Evolutionary conservation across 208 protist genomes (phyloP), one percentile per base, ranked within the genome.

Genomic region (Acanthamoeba triangularis): DNA sequence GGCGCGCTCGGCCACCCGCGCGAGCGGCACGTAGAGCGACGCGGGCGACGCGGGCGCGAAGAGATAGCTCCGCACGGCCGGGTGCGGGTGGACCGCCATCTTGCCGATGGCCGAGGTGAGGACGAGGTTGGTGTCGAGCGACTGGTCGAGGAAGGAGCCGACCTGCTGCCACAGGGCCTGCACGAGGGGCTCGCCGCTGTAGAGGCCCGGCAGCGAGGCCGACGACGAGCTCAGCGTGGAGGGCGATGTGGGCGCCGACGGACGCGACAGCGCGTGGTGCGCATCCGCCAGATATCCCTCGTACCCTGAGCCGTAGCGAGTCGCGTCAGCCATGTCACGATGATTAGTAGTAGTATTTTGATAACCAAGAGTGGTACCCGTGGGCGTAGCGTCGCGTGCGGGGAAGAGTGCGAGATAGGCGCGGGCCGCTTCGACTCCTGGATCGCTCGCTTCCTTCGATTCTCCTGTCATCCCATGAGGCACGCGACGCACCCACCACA

Each of bases 101-200:
- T 80, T 80, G 72, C 72, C 72, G 35, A 80, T 80, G 37, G 72
- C 72, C 20, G 72, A 80, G 20, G 72, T 80, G 4, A 80, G 72
- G 11, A 80, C 41, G 25, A 80, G 41, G 72, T 80, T 80, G 13
- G 72, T 80, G 72, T 80, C 72, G 35, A 80, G 41, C 37, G 72
- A 80, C 72, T 80, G 72, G 10, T 80, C 72, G 8, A 80, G 72
- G 72, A 80, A 80, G 41, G 72, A 41, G 33, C 30, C 72, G 16
- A 80, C 72, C 30, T 80, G 72, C 33, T 41, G 33, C 72, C 72
- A 80, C 3, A 80, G 72, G 72, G 72, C 72, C 72, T 80, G 72
- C 72, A 80, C 72, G 37, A 80, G 41, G 4, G 72, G 72, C 72
- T 80, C 72, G 33, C 72, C 72, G 72, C 72, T 80, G 72, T 80